These are phyloP conservation scores for Sicyos baderoa DNA, from an alignment of 306 rosid genomes.

Conservation along the genomic window DNA sequence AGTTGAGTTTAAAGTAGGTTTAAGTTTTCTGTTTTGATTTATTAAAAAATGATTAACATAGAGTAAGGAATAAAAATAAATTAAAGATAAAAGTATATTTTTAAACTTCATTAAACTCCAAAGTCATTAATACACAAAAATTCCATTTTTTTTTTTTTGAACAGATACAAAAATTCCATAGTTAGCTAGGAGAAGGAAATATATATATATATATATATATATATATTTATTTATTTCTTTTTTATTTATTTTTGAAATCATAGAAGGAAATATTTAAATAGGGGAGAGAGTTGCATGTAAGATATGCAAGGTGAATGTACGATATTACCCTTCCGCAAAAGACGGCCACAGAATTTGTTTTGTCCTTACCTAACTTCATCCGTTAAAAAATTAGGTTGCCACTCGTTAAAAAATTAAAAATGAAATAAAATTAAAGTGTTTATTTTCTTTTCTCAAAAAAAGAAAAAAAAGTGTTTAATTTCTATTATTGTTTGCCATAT, in stretches of 20 bases:
- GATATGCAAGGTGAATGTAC: background rate
- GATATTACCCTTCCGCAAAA: background rate
- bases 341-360: background rate
- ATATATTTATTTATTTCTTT: too few relatives aligned
- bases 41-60: too few relatives aligned
- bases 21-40: too few relatives aligned
- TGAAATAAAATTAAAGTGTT: background rate
- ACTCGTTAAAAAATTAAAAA: background rate
- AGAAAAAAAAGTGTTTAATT: background rate
- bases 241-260: too few relatives aligned
- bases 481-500: background rate
- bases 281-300: background rate
- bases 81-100: background rate
- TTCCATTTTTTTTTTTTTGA: too few relatives aligned
- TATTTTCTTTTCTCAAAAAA: too few relatives aligned
- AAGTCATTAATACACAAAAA: background rate
- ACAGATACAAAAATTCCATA: background rate
- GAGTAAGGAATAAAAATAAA: too few relatives aligned
- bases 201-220: too few relatives aligned
- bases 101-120: background rate
- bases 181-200: background rate
- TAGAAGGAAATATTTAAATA: background rate
- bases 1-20: too few relatives aligned
- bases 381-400: background rate
- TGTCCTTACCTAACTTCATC: slow-evolving; percentile 1